phyloP scores from a whole-genome alignment of 768 basidiomycete species.

The Lentinula detonsa region DNA sequence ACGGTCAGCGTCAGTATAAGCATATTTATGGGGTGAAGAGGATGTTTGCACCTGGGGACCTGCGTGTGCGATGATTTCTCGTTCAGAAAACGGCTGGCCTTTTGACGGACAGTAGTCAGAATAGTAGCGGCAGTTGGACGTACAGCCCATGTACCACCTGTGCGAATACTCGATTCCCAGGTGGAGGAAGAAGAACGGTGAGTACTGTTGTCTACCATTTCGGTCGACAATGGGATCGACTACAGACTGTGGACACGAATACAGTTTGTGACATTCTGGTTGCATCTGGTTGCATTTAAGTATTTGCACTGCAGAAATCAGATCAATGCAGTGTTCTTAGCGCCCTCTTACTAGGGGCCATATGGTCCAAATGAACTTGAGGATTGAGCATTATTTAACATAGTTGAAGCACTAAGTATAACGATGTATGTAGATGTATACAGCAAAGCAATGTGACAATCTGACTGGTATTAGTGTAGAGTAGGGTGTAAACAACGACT shows the following conservation, averaged over 20 bases:
- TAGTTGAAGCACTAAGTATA: too few species aligned
- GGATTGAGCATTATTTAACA: too few species aligned
- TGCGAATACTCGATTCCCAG: not conserved
- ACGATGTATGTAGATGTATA: too few species aligned
- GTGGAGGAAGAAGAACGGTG: not conserved
- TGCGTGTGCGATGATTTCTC: not conserved
- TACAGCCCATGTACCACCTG: conserved; percentile 1
- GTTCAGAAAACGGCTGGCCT: not conserved
- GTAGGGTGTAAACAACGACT: too few species aligned
- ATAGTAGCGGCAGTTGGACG: not conserved
- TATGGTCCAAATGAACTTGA: too few species aligned
- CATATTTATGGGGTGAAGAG: not conserved
- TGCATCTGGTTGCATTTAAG: not conserved
- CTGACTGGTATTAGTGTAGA: too few species aligned
- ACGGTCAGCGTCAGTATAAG: not conserved
- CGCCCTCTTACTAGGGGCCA: too few species aligned
- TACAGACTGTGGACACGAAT: not conserved
- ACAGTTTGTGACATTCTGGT: not conserved
- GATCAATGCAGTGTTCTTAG: not conserved
- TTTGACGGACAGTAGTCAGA: not conserved
- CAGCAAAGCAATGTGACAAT: too few species aligned
- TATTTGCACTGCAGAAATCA: conserved; percentile 1
- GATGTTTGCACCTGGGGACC: not conserved
- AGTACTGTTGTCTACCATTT: not conserved
- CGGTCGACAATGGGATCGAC: not conserved